Evolutionary conservation across 1,139 yeast genomes (phyloP).

Genomic region (Diutina sp.): DNA sequence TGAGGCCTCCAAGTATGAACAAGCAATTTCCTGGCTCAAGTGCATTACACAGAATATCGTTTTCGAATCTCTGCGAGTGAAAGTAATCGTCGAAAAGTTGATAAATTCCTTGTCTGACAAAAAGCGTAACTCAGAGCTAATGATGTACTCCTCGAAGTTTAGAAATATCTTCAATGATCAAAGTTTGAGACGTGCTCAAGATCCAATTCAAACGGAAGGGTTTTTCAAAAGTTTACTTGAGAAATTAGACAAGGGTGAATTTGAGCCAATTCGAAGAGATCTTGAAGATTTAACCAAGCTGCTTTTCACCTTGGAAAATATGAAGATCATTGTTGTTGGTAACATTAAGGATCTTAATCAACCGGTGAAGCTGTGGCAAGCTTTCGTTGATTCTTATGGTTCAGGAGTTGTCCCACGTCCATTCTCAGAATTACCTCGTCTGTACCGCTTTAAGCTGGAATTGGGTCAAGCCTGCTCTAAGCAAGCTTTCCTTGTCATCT

Average conservation of each 20-base stretch:
- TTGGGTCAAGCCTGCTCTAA: conserved; percentile 41
- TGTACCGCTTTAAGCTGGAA: conserved; percentile 40
- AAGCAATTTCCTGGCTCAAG: conserved; percentile 67
- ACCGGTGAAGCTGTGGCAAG: conserved; percentile 57
- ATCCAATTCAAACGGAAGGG: conserved; percentile 49
- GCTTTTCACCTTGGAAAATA: conserved; percentile 46
- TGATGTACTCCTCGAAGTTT: conserved; percentile 53
- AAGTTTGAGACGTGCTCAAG: conserved; percentile 58
- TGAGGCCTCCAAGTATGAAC: conserved; percentile 45
- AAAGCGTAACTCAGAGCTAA: conserved; percentile 66
- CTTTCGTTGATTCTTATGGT: conserved; percentile 15
- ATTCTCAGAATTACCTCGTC: conserved; percentile 33
- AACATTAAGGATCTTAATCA: conserved; percentile 34
- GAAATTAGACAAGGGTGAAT: conserved; percentile 41
- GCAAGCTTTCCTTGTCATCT: conserved; percentile 52
- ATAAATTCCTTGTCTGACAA: conserved; percentile 65
- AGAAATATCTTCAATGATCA: conserved; percentile 40
- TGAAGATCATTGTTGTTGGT: conserved; percentile 63
- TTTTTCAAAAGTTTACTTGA: conserved; percentile 38
- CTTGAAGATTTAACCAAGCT: conserved; percentile 44
- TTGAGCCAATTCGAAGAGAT: conserved; percentile 31
- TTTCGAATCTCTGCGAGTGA: conserved; percentile 63
- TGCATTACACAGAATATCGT: conserved; percentile 51
- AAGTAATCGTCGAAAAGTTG: conserved; percentile 59
- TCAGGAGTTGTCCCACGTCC: conserved; percentile 5